Conservation (phyloP, 2,329 filamentous ascomycete genomes). For the Clarireedia hainanense region DNA sequence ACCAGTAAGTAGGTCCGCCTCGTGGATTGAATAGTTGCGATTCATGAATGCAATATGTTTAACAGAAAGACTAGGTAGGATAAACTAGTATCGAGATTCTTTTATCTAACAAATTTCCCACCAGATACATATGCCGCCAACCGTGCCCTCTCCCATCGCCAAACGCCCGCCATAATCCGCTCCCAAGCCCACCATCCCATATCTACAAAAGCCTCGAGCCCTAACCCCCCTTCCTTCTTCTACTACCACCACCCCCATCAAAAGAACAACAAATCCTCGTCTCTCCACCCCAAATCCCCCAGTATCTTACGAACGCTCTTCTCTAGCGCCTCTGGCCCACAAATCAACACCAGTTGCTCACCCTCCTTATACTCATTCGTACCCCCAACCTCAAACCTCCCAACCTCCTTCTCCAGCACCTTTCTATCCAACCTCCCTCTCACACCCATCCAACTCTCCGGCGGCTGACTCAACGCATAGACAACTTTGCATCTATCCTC, state of each 20-base stretch:
- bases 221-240: neutral
- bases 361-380: conserved; percentile 1
- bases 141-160: too few relatives aligned
- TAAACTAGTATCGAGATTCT: neutral
- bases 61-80: too few relatives aligned
- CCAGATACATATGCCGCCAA: too few relatives aligned
- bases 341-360: conserved; percentile 64
- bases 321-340: conserved; percentile 71
- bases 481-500: conserved; percentile 53
- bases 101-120: neutral
- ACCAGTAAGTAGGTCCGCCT: too few relatives aligned
- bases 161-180: too few relatives aligned
- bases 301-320: conserved; percentile 52
- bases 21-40: too few relatives aligned
- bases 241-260: conserved; percentile 30
- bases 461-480: conserved; percentile 60
- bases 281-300: conserved; percentile 58
- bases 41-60: too few relatives aligned
- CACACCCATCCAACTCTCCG: conserved; percentile 58
- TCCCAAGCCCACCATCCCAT: too few relatives aligned
- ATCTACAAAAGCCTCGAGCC: neutral
- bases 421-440: conserved; percentile 58
- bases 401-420: conserved; percentile 53
- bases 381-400: conserved; percentile 26
- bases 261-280: conserved; percentile 70